phyloP scores from a whole-genome alignment of 2,329 filamentous ascomycete genomes.

The Eurotiales sp. region DNA sequence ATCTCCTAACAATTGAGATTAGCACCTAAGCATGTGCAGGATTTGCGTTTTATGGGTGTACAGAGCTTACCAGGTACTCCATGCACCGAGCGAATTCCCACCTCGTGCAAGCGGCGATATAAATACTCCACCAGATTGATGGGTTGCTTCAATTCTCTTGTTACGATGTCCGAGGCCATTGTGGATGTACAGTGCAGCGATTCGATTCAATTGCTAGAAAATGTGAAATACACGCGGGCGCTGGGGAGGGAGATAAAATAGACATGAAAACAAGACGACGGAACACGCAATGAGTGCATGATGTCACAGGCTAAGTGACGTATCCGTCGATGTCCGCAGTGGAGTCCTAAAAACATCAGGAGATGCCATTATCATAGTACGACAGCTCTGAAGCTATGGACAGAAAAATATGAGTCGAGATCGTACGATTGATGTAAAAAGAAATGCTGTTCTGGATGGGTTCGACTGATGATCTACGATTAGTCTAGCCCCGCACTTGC shows the following conservation, averaged over 20 bases:
- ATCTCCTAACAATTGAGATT: slow-evolving; percentile 42
- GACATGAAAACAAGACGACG: not conserved
- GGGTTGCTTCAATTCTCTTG: slow-evolving; percentile 35
- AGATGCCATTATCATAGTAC: not conserved
- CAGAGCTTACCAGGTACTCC: slow-evolving; percentile 52
- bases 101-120: slow-evolving; percentile 47
- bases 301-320: not conserved
- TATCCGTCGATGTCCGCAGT: too few relatives aligned
- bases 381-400: not conserved
- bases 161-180: slow-evolving; percentile 30
- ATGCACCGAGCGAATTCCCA: slow-evolving; percentile 48
- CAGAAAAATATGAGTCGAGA: not conserved
- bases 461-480: not conserved
- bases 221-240: not conserved
- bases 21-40: slow-evolving; percentile 16
- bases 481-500: not conserved
- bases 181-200: not conserved
- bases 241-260: too few relatives aligned
- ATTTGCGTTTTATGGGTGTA: slow-evolving; percentile 14
- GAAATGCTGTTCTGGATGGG: not conserved
- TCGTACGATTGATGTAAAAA: not conserved
- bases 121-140: slow-evolving; percentile 48
- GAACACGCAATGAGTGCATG: not conserved
- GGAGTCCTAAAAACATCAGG: not conserved
- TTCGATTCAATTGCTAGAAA: not conserved